Evolutionary conservation across 805 yeast genomes (phyloP).

Genomic region (Wickerhamomyces tratensis): DNA sequence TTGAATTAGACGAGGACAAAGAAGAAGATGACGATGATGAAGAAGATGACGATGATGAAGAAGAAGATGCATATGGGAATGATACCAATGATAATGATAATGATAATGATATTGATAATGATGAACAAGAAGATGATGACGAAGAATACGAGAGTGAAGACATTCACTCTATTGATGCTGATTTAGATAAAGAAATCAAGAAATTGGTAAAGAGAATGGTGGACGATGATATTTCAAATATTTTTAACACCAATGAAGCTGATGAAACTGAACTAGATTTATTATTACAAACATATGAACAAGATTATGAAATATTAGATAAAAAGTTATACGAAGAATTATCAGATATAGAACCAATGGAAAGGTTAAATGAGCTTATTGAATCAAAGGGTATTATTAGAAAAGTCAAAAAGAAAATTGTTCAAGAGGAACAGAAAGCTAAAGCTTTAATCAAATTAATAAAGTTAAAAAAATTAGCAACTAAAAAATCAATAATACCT

Average conservation of each 20-base stretch:
- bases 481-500: constrained; percentile 4
- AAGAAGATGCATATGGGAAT: neutral
- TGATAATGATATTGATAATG: no score
- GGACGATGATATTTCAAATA: no score
- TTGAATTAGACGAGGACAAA: no score
- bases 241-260: no score
- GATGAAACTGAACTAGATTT: no score
- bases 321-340: neutral
- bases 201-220: no score
- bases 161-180: no score
- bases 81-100: no score
- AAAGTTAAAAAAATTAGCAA: constrained; percentile 11
- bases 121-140: neutral
- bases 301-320: neutral
- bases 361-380: neutral
- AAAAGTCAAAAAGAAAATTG: constrained; percentile 6
- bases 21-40: no score
- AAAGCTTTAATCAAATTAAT: constrained; percentile 9
- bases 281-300: no score
- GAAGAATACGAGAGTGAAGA: neutral
- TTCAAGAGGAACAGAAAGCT: constrained; percentile 7
- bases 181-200: no score
- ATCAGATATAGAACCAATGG: neutral
- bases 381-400: constrained; percentile 5
- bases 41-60: no score